phyloP scores from a whole-genome alignment of 2,329 filamentous ascomycete genomes.

The Rasamsonia emersonii region DNA sequence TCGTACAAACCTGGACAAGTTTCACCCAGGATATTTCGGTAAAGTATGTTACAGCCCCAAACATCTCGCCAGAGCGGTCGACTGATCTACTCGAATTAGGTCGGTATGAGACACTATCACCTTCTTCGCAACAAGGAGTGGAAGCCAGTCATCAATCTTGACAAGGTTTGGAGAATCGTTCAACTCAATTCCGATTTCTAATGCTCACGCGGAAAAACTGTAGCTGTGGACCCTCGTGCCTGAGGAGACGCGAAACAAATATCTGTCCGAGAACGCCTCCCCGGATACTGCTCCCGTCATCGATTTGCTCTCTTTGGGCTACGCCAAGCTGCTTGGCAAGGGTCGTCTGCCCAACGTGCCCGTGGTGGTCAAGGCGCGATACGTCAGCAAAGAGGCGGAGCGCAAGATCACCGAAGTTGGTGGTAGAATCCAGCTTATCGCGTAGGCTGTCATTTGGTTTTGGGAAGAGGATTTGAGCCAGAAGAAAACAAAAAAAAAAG shows the following conservation, averaged over 20 bases:
- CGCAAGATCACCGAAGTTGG: slow-evolving; percentile 98
- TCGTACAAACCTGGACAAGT: slow-evolving; percentile 85
- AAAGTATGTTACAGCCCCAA: too few species aligned
- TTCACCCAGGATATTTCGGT: slow-evolving; percentile 98
- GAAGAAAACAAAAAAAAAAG: too few species aligned
- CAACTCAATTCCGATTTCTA: slow-evolving; percentile 6
- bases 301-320: slow-evolving; percentile 93
- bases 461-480: too few species aligned
- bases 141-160: slow-evolving; percentile 98
- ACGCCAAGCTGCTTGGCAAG: slow-evolving; percentile 98
- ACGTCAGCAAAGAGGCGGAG: slow-evolving; percentile 93
- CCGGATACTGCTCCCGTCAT: slow-evolving; percentile 92
- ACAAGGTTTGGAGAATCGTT: slow-evolving; percentile 69
- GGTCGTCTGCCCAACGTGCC: slow-evolving; percentile 89
- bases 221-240: slow-evolving; percentile 96
- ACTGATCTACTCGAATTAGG: slow-evolving; percentile 49
- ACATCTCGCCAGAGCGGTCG: too few species aligned
- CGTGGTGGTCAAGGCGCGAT: slow-evolving; percentile 88
- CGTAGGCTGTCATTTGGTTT: too few species aligned
- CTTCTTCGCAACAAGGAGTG: slow-evolving; percentile 92
- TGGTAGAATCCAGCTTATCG: slow-evolving; percentile 90
- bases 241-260: slow-evolving; percentile 83
- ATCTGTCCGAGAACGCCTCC: slow-evolving; percentile 65
- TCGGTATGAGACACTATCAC: slow-evolving; percentile 95
- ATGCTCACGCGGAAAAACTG: slow-evolving; percentile 9